phyloP scores from a whole-genome alignment of 805 yeast species.

The Candida boidinii region DNA sequence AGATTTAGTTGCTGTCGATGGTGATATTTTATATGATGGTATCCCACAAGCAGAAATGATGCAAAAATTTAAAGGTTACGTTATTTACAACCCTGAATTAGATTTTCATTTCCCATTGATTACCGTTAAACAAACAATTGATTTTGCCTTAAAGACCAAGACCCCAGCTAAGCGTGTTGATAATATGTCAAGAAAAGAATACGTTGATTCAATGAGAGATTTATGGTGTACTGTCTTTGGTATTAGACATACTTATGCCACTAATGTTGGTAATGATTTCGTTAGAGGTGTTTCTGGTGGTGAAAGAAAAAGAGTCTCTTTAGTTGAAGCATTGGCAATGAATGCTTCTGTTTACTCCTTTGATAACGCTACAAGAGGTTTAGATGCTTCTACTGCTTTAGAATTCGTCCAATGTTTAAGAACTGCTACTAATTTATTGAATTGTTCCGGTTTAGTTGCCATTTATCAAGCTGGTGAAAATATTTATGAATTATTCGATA shows the following conservation, averaged over 20 bases:
- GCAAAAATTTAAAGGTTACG: slow-evolving; percentile 44
- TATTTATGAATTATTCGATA: slow-evolving; percentile 53
- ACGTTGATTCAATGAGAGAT: slow-evolving; percentile 34
- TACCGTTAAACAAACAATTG: slow-evolving; percentile 65
- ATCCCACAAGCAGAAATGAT: slow-evolving; percentile 52
- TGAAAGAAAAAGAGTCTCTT: slow-evolving; percentile 62
- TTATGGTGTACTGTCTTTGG: slow-evolving; percentile 50
- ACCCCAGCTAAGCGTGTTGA: slow-evolving; percentile 47
- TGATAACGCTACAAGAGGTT: slow-evolving; percentile 65
- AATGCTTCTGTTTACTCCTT: slow-evolving; percentile 50
- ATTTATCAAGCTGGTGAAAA: slow-evolving; percentile 64
- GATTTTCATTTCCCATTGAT: slow-evolving; percentile 73
- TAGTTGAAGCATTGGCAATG: slow-evolving; percentile 54
- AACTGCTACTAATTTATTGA: slow-evolving; percentile 48
- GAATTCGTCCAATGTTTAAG: slow-evolving; percentile 55
- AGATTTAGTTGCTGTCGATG: slow-evolving; percentile 38
- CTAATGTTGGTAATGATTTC: slow-evolving; percentile 59
- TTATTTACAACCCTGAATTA: slow-evolving; percentile 50
- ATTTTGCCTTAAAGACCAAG: slow-evolving; percentile 61
- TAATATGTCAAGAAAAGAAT: slow-evolving; percentile 30
- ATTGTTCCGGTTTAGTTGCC: slow-evolving; percentile 51
- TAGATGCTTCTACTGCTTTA: slow-evolving; percentile 61
- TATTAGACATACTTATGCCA: slow-evolving; percentile 47
- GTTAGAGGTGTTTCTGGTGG: slow-evolving; percentile 66
- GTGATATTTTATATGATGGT: slow-evolving; percentile 56